A percentile compares a stretch with the other conserved stretches of the same genome.
phyloP scores from a whole-genome alignment of 2,329 filamentous ascomycete species.

The Parastagonospora nodorum region DNA sequence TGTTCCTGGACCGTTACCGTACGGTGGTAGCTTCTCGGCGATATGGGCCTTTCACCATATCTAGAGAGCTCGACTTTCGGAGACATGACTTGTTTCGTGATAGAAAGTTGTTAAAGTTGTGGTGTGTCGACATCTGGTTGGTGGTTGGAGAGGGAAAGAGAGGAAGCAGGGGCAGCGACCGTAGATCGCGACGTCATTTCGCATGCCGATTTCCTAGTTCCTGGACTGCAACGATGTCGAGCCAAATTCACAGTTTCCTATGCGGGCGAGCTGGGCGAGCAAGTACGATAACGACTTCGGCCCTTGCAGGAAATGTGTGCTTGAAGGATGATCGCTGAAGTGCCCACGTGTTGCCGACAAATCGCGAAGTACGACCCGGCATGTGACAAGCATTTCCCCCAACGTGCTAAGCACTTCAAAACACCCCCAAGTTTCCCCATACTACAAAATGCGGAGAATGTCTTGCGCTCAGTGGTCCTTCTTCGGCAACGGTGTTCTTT shows the following conservation, averaged over 20 bases:
- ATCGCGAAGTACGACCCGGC: too few relatives aligned
- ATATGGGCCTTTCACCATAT: neutral
- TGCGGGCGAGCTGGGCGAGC: too few relatives aligned
- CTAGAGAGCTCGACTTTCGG: constrained; percentile 3
- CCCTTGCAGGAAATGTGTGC: too few relatives aligned
- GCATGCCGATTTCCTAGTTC: constrained; percentile 3
- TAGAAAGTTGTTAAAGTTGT: constrained; percentile 7
- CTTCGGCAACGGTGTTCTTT: constrained; percentile 22
- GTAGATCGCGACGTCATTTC: constrained; percentile 13
- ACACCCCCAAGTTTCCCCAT: neutral
- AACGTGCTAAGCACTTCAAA: neutral
- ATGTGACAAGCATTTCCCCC: too few relatives aligned
- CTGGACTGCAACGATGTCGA: neutral
- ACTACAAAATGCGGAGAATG: neutral
- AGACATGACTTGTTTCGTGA: constrained; percentile 7
- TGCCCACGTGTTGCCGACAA: too few relatives aligned
- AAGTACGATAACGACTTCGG: too few relatives aligned
- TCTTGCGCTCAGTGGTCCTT: neutral
- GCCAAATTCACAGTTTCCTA: too few relatives aligned
- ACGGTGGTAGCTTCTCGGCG: constrained; percentile 3
- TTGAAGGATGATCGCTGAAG: too few relatives aligned
- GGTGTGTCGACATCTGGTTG: constrained; percentile 2
- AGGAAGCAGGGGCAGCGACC: constrained; percentile 9
- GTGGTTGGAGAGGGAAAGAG: neutral
- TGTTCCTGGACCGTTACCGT: constrained; percentile 17